These are phyloP conservation scores for Boletus hoseneyae DNA, from an alignment of 1,284 basidiomycete species.

Conservation along the genomic window DNA sequence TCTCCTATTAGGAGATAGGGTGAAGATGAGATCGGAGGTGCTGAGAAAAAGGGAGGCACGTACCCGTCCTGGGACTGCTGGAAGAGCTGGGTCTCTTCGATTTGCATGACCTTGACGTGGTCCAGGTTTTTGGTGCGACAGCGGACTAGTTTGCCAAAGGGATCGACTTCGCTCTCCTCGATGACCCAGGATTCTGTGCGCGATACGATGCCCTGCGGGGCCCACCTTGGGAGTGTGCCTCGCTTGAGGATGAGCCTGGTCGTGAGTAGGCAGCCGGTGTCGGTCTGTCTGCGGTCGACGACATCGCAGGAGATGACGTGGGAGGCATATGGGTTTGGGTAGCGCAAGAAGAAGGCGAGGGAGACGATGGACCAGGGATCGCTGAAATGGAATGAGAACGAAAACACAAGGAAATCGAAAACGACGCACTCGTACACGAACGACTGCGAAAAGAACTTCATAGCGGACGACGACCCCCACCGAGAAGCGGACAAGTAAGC, in stretches of 20 bases:
- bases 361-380: conserved; percentile 90
- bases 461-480: conserved; percentile 40
- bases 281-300: conserved; percentile 73
- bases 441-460: conserved; percentile 80
- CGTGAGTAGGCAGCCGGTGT: conserved; percentile 77
- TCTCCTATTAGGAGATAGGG: conserved; percentile 42
- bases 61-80: conserved; percentile 63
- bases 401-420: no score
- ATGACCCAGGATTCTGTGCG: conserved; percentile 83
- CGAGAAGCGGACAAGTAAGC: no score
- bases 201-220: conserved; percentile 73
- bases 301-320: conserved; percentile 97
- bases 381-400: conserved; percentile 38
- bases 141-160: conserved; percentile 61
- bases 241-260: conserved; percentile 91
- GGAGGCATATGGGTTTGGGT: conserved; percentile 94
- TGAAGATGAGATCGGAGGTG: conserved; percentile 9
- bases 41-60: conserved; percentile 22
- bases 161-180: conserved; percentile 89
- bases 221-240: conserved; percentile 89
- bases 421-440: conserved; percentile 71
- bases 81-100: conserved; percentile 70
- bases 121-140: conserved; percentile 79
- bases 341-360: conserved; percentile 92
- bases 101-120: conserved; percentile 81